Conservation (phyloP, 2,329 filamentous ascomycete genomes). For the Xylariomycetidae sp. region DNA sequence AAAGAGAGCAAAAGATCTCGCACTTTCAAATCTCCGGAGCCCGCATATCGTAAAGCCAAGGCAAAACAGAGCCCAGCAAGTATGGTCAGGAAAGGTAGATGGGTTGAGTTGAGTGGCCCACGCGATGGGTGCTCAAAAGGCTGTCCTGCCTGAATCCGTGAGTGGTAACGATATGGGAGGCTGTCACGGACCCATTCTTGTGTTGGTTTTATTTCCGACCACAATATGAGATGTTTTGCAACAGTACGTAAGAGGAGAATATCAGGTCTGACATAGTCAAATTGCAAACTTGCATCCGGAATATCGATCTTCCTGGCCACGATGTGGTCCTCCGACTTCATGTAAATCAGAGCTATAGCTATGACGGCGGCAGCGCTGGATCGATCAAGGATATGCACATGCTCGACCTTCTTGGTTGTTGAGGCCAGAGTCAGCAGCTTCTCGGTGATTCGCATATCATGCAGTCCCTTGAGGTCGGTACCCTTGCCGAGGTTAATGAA, state of each 20-base stretch:
- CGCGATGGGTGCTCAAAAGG: conserved; percentile 29
- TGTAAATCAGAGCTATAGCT: conserved; percentile 86
- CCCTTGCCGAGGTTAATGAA: conserved; percentile 94
- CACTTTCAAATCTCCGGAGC: conserved; percentile 64
- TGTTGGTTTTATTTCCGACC: conserved; percentile 73
- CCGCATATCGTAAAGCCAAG: conserved; percentile 68
- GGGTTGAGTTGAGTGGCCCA: conserved; percentile 62
- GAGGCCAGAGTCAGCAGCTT: conserved; percentile 82
- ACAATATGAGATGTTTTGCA: conserved; percentile 87
- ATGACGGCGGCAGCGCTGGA: conserved; percentile 91
- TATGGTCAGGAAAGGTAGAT: conserved; percentile 91
- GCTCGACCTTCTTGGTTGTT: conserved; percentile 81
- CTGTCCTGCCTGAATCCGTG: conserved; percentile 56
- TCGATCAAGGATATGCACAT: conserved; percentile 89
- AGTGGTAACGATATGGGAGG: conserved; percentile 66
- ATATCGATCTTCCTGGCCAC: conserved; percentile 91
- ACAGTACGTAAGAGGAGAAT: conserved; percentile 86
- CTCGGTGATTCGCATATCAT: conserved; percentile 91
- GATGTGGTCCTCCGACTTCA: conserved; percentile 88
- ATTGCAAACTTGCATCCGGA: conserved; percentile 83
- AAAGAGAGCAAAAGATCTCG: conserved; percentile 80
- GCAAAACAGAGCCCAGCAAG: conserved; percentile 83
- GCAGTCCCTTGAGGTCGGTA: conserved; percentile 77
- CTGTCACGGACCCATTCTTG: conserved; percentile 71
- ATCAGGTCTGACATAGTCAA: conserved; percentile 93